Base-by-base conservation (phyloP, 2,329 filamentous ascomycete genomes). In the Hymenoscyphus infarciens region DNA sequence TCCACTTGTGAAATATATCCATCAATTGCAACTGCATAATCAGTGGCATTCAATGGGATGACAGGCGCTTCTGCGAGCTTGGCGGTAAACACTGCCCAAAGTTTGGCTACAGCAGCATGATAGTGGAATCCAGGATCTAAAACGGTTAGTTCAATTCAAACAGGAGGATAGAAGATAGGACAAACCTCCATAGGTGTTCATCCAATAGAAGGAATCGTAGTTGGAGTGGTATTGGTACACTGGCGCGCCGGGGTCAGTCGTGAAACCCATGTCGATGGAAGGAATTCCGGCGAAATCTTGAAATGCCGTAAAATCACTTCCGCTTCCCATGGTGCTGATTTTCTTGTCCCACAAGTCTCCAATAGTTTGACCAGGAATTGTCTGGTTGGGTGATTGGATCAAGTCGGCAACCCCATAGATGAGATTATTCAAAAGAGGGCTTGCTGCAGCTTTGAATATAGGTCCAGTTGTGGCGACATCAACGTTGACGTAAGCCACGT, bases 131-230 rank as follows among this genome's bases (percentile, higher is more conserved):
- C 81, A 1, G 82, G 81, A 67, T 96, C 92, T 49, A 25, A 1
- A 22, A 49, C 2, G 3, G 42, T 49, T 13, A 49, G 42, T 22
- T 2, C 19, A 22, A 22, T 1, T 5, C 2, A 22, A 22, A 22
- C 8, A 49, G 42, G 25, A 49, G 8, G 8, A 1, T 5, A 1
- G 7, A 13, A 49, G n/a, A 11, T 19, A 11, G 3, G 8, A 22
- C 42, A 49, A 22, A 49, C 42, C 42, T 3, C 91, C 91, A 68
- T 86, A 92, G 2, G 79, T 87, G 15, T 87, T 82, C 90, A 95
- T 95, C 91, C 91, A 96, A 70, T 88, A 80, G 72, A 90, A 93
- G 38, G 84, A 90, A 72, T 96, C 92, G 72, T 93, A 96, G 76
- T 95, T 95, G 65, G 85, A 84, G 74, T 96, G 91, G 71, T 95